phyloP scores from a whole-genome alignment of 1,139 yeast species.

The Saccharomyces hybrid region DNA sequence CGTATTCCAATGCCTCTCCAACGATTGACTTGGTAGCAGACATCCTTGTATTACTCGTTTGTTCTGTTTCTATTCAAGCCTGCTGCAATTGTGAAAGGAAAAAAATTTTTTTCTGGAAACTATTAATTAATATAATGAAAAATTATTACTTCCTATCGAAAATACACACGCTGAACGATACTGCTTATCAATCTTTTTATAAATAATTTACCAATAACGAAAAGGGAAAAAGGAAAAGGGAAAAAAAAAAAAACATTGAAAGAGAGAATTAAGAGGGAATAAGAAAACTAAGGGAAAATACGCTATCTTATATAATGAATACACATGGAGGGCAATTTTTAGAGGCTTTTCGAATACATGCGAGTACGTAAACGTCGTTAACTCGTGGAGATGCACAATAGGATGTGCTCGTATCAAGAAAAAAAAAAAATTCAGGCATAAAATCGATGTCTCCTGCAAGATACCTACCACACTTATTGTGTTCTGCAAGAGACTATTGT shows the following conservation, averaged over 20 bases:
- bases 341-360: background rate
- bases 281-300: background rate
- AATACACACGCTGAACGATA: background rate
- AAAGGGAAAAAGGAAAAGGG: background rate
- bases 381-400: constrained; percentile 1
- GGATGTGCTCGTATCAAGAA: background rate
- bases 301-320: background rate
- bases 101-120: background rate
- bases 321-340: background rate
- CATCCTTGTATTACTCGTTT: background rate
- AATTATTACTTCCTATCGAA: background rate
- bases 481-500: constrained; percentile 1
- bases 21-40: constrained; percentile 13
- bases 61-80: background rate
- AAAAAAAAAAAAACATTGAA: background rate
- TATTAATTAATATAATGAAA: background rate
- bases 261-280: too few species aligned
- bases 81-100: background rate
- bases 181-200: background rate
- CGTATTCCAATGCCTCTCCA: constrained; percentile 12
- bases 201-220: background rate
- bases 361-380: background rate
- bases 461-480: background rate
- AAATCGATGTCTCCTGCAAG: background rate
- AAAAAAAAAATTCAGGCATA: background rate